These are phyloP conservation scores for Rhodotorula toruloides DNA, from an alignment of 768 basidiomycete species.

Conservation along the genomic window DNA sequence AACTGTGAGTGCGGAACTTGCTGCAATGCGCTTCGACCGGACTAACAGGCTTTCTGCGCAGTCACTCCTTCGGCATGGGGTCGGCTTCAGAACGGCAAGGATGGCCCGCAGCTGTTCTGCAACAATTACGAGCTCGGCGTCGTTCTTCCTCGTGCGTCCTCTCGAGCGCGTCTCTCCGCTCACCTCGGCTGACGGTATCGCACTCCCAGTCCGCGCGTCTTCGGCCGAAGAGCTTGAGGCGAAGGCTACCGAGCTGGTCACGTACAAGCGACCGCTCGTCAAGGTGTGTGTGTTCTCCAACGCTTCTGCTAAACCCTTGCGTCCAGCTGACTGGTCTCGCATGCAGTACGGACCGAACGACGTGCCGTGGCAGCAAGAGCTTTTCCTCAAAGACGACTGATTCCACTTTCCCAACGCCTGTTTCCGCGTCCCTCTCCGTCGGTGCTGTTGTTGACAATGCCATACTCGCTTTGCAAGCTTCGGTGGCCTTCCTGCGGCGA, in stretches of 20 bases:
- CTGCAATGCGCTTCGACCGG: no score
- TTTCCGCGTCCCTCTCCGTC: no score
- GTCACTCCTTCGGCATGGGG: conserved; percentile 36
- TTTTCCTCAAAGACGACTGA: background rate
- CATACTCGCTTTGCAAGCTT: no score
- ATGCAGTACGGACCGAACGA: conserved; percentile 1
- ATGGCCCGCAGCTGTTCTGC: background rate
- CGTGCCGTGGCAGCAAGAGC: conserved; percentile 32
- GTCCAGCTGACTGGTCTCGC: background rate
- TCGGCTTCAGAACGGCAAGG: background rate
- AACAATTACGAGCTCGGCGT: conserved; percentile 36
- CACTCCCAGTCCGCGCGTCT: conserved; percentile 13
- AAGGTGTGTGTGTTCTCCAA: background rate
- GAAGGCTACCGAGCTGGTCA: conserved; percentile 20
- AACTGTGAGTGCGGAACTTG: no score
- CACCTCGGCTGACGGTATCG: background rate
- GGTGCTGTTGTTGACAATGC: no score
- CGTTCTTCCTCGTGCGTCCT: conserved; percentile 20
- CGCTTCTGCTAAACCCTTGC: background rate
- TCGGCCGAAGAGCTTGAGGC: conserved; percentile 25
- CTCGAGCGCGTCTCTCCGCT: background rate
- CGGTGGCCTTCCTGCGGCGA: no score
- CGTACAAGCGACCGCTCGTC: conserved; percentile 18
- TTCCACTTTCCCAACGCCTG: no score
- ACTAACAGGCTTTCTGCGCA: background rate